Evolutionary conservation across 257 asterid species (phyloP).

Genomic region (Oldenlandia corymbosa): DNA sequence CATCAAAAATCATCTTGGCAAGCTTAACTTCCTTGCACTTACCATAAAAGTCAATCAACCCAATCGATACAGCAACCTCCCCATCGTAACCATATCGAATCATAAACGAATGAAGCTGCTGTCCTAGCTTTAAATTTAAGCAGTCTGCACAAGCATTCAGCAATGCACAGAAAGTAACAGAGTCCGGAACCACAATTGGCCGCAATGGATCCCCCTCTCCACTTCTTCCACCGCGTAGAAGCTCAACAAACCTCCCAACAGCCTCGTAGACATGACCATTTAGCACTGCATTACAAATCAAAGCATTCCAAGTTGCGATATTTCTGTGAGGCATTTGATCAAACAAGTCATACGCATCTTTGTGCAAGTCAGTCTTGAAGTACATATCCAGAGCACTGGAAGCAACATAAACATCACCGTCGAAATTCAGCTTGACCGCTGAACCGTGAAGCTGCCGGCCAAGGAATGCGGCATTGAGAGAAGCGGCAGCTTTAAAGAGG

Average conservation of each 20-base stretch:
- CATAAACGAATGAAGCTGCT: conserved; percentile 59
- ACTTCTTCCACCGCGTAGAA: conserved; percentile 27
- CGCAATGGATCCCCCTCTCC: conserved; percentile 35
- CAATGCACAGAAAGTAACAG: conserved; percentile 71
- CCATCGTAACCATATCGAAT: conserved; percentile 48
- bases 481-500: conserved; percentile 66
- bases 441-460: conserved; percentile 69
- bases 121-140: conserved; percentile 44
- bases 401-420: conserved; percentile 58
- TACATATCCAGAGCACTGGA: conserved; percentile 88
- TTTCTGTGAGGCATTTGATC: conserved; percentile 68
- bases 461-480: conserved; percentile 32
- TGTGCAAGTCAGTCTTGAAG: conserved; percentile 31
- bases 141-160: conserved; percentile 76
- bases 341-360: conserved; percentile 54
- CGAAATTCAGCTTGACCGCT: conserved; percentile 42
- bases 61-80: conserved; percentile 59
- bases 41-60: conserved; percentile 78
- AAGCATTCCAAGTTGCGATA: conserved; percentile 82
- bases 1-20: conserved; percentile 50
- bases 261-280: conserved; percentile 47
- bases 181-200: too few relatives aligned
- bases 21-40: conserved; percentile 44
- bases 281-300: conserved; percentile 59
- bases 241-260: conserved; percentile 43